Percentiles rank a stretch among this genome's conserved stretches.
Evolutionary conservation across 345 rosid genomes (phyloP).

Genomic region (Camelina sativa): DNA sequence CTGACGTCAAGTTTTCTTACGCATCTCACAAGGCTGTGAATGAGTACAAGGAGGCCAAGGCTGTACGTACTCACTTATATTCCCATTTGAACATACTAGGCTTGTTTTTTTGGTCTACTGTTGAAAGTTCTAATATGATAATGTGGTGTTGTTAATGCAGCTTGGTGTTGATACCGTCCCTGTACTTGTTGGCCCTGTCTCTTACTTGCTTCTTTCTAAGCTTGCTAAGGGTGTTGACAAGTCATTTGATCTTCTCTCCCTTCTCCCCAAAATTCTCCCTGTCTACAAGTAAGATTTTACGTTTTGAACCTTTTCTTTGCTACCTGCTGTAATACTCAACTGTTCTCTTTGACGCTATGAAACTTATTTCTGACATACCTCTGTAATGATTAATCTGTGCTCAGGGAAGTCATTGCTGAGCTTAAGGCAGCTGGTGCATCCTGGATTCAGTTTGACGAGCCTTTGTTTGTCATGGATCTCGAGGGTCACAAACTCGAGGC

Average conservation of each 20-base stretch:
- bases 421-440: constrained; percentile 97
- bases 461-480: constrained; percentile 89
- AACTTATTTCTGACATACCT: constrained; percentile 34
- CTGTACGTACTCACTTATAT: constrained; percentile 52
- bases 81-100: background rate
- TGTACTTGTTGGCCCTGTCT: constrained; percentile 90
- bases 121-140: constrained; percentile 26
- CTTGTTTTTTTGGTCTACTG: constrained; percentile 6
- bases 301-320: constrained; percentile 7
- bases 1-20: constrained; percentile 84
- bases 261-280: constrained; percentile 83
- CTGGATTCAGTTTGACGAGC: constrained; percentile 96
- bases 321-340: background rate
- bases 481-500: constrained; percentile 81
- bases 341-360: background rate
- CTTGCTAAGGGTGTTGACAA: constrained; percentile 95
- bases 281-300: constrained; percentile 71
- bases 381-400: constrained; percentile 25
- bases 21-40: constrained; percentile 95
- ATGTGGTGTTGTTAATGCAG: constrained; percentile 50
- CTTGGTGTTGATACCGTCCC: constrained; percentile 93
- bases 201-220: constrained; percentile 90
- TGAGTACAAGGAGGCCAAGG: constrained; percentile 97
- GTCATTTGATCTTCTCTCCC: constrained; percentile 82
- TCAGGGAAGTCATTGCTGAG: constrained; percentile 87